Evolutionary conservation across 2,329 filamentous ascomycete species (phyloP).

Genomic region (Clathrospora elynae): DNA sequence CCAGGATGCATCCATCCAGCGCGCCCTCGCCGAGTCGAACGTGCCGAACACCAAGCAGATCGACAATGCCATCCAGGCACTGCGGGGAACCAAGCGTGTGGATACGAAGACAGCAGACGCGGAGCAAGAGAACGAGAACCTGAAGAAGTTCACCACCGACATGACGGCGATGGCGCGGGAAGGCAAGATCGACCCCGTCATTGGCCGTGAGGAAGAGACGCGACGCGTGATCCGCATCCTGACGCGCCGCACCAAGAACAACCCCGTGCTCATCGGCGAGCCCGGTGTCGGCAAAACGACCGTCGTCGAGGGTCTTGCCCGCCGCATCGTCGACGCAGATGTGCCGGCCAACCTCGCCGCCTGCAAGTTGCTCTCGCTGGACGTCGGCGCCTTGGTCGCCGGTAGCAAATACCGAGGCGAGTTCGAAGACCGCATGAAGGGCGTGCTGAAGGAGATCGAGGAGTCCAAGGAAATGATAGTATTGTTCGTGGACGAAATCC

Average conservation of each 20-base stretch:
- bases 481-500: constrained; percentile 97
- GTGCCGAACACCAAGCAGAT: constrained; percentile 89
- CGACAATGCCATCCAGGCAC: constrained; percentile 86
- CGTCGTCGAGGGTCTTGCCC: constrained; percentile 92
- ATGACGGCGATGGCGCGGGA: constrained; percentile 96
- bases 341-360: constrained; percentile 93
- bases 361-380: constrained; percentile 91
- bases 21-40: constrained; percentile 80
- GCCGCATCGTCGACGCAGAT: constrained; percentile 94
- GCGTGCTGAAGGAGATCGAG: constrained; percentile 94
- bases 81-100: constrained; percentile 89
- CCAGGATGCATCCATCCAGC: constrained; percentile 77
- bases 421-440: constrained; percentile 99
- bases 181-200: constrained; percentile 97
- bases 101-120: constrained; percentile 96
- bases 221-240: constrained; percentile 88
- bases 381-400: constrained; percentile 92
- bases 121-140: constrained; percentile 90
- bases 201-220: constrained; percentile 95
- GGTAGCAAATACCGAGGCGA: constrained; percentile 98
- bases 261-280: constrained; percentile 96
- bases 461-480: constrained; percentile 96
- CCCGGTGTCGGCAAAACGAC: constrained; percentile 99
- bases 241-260: constrained; percentile 95
- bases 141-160: constrained; percentile 98